A percentile compares a stretch with the other conserved stretches of the same genome.
These are phyloP conservation scores for Ceratobasidium sp. DNA, from an alignment of 1,284 basidiomycete species.

Conservation along the genomic window DNA sequence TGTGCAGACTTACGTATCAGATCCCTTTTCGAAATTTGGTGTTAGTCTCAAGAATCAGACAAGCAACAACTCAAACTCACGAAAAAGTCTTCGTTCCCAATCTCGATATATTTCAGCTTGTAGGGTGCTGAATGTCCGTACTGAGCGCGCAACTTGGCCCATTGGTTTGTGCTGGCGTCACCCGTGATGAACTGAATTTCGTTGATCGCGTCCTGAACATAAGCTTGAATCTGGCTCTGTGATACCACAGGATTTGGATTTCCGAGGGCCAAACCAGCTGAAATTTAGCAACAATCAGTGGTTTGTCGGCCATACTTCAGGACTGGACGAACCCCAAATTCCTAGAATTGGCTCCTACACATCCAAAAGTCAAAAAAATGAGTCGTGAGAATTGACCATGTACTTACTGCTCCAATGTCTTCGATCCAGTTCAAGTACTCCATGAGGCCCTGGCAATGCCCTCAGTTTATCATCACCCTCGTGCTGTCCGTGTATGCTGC, in stretches of 20 bases:
- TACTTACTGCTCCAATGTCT: slow-evolving; percentile 57
- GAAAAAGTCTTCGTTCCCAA: no score
- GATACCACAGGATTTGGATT: slow-evolving; percentile 60
- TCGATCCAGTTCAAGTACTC: slow-evolving; percentile 75
- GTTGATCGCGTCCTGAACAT: slow-evolving; percentile 73
- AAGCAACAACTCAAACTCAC: slow-evolving; percentile 21
- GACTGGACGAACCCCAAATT: slow-evolving; percentile 38
- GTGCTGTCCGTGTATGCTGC: slow-evolving; percentile 43
- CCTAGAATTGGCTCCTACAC: slow-evolving; percentile 38
- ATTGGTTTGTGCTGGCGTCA: slow-evolving; percentile 53
- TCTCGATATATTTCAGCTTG: slow-evolving; percentile 65
- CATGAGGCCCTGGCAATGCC: slow-evolving; percentile 59
- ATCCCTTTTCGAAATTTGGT: slow-evolving; percentile 50
- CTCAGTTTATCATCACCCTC: slow-evolving; percentile 54
- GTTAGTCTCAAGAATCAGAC: slow-evolving; percentile 44
- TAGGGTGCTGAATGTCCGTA: slow-evolving; percentile 72
- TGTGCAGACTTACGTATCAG: slow-evolving; percentile 14
- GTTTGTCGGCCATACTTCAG: slow-evolving; percentile 50
- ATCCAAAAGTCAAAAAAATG: not conserved
- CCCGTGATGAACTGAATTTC: slow-evolving; percentile 61
- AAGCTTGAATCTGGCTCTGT: slow-evolving; percentile 65
- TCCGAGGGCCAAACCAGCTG: slow-evolving; percentile 58
- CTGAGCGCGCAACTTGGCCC: slow-evolving; percentile 69
- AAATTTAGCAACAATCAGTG: slow-evolving; percentile 60
- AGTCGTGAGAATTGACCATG: not conserved